Evolutionary conservation across 805 yeast genomes (phyloP).

Genomic region (Allodekkera sacchari): DNA sequence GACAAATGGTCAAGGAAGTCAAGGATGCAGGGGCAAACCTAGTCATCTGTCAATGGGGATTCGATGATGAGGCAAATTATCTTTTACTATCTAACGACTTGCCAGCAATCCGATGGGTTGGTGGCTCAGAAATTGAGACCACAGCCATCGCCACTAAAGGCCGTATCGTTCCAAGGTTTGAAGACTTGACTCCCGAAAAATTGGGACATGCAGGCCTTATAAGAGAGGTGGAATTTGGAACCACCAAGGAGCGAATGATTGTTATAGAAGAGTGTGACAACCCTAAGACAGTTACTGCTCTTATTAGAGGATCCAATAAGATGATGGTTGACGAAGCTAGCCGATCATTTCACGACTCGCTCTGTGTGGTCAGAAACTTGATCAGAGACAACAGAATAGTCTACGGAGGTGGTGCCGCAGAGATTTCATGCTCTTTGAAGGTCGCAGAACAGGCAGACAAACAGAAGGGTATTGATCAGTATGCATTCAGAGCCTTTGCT

Average conservation of each 20-base stretch:
- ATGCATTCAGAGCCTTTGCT: slow-evolving; percentile 93
- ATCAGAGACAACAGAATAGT: slow-evolving; percentile 88
- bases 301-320: slow-evolving; percentile 91
- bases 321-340: slow-evolving; percentile 97
- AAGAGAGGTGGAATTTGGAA: slow-evolving; percentile 87
- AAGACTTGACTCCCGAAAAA: slow-evolving; percentile 74
- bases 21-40: slow-evolving; percentile 90
- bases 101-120: slow-evolving; percentile 98
- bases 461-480: slow-evolving; percentile 93
- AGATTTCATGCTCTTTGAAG: slow-evolving; percentile 85
- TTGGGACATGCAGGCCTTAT: slow-evolving; percentile 84
- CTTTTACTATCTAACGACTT: slow-evolving; percentile 76
- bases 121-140: slow-evolving; percentile 92
- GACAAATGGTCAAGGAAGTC: slow-evolving; percentile 80
- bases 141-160: slow-evolving; percentile 98
- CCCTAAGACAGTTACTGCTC: slow-evolving; percentile 83
- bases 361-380: slow-evolving; percentile 95
- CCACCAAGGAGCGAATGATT: slow-evolving; percentile 93
- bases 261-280: slow-evolving; percentile 86
- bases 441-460: slow-evolving; percentile 87
- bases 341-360: slow-evolving; percentile 92
- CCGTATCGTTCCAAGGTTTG: slow-evolving; percentile 94
- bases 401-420: slow-evolving; percentile 99
- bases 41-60: slow-evolving; percentile 99
- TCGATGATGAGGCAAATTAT: slow-evolving; percentile 97